These are phyloP conservation scores for Hortiboletus campestris DNA, from an alignment of 768 basidiomycete genomes.

Conservation along the genomic window DNA sequence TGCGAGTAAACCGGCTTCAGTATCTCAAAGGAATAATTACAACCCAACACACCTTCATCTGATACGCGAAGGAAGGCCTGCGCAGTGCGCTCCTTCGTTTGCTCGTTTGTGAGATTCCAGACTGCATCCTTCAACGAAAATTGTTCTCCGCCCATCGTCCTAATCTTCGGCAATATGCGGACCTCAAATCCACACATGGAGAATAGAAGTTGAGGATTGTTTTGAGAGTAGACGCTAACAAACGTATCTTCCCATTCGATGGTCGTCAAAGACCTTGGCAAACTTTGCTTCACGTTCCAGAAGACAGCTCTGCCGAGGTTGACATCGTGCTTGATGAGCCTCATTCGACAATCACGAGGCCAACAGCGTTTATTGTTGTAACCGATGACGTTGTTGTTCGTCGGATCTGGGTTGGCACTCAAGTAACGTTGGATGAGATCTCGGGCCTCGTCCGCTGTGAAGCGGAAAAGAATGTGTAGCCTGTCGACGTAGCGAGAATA, in stretches of 20 bases:
- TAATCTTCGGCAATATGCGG: conserved; percentile 93
- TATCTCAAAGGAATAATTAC: background rate
- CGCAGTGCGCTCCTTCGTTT: conserved; percentile 95
- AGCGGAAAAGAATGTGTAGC: conserved; percentile 95
- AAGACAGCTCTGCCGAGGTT: conserved; percentile 97
- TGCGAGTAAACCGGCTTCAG: conserved; percentile 24
- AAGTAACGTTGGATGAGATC: conserved; percentile 98
- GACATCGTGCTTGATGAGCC: conserved; percentile 98
- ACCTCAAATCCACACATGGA: conserved; percentile 99
- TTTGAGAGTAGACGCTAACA: conserved; percentile 94
- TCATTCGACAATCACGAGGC: conserved; percentile 99
- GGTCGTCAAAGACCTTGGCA: conserved; percentile 93
- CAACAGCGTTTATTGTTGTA: conserved; percentile 99
- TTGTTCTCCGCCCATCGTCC: conserved; percentile 94
- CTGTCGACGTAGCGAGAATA: conserved; percentile 97
- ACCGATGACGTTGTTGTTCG: conserved; percentile 97
- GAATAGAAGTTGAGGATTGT: conserved; percentile 96
- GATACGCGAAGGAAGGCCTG: conserved; percentile 98
- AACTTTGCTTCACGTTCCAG: conserved; percentile 98
- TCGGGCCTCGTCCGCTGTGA: conserved; percentile 94
- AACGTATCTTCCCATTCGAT: conserved; percentile 99
- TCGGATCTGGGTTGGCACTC: conserved; percentile 96
- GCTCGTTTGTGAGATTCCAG: conserved; percentile 96
- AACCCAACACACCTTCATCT: conserved; percentile 65
- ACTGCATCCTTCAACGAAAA: conserved; percentile 96